Percentiles rank a stretch among this genome's conserved stretches.
Evolutionary conservation across 257 asterid species (phyloP).

Genomic region (Solanum chilense): DNA sequence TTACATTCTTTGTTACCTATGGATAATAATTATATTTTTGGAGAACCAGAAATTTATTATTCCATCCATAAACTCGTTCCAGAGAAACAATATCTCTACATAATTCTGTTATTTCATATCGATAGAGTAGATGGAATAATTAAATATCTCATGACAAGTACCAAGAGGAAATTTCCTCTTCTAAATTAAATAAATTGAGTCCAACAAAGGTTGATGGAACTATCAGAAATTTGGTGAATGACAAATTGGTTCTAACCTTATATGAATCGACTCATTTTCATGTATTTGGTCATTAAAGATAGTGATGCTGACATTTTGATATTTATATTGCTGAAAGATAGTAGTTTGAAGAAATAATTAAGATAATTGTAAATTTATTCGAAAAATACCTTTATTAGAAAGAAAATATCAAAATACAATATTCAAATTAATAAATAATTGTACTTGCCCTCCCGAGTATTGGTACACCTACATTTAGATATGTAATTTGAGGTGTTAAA

Average conservation of each 20-base stretch:
- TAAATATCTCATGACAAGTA: background rate
- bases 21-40: background rate
- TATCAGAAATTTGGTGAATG: background rate
- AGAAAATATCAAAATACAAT: background rate
- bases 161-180: background rate
- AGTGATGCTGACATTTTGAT: background rate
- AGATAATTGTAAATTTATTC: background rate
- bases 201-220: background rate
- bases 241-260: background rate
- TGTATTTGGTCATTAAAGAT: background rate
- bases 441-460: background rate
- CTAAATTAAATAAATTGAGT: background rate
- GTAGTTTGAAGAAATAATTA: background rate
- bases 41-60: background rate
- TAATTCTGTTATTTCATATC: background rate
- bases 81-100: background rate
- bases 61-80: background rate
- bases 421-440: background rate
- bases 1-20: background rate
- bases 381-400: background rate
- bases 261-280: background rate
- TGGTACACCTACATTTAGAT: background rate
- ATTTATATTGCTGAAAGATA: background rate
- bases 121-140: background rate
- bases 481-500: background rate